phyloP scores from a whole-genome alignment of 116 monocot genomes.

The Posidonia oceanica region DNA sequence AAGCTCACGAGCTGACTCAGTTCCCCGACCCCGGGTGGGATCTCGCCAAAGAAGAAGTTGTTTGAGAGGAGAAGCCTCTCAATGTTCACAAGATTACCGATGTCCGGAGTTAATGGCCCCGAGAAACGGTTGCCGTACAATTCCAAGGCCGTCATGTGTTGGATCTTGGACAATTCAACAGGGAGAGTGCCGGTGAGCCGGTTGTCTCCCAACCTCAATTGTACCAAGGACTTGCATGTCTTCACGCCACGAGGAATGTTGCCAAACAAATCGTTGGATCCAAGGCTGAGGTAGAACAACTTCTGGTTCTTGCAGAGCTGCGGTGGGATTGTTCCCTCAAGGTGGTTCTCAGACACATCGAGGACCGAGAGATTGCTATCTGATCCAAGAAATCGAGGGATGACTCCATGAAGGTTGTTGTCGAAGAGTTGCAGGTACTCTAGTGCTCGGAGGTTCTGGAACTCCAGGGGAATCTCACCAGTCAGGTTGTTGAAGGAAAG shows the following conservation, averaged over 20 bases:
- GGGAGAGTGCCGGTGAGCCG: conserved; percentile 67
- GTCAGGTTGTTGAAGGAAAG: conserved; percentile 65
- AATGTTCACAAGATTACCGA: conserved; percentile 54
- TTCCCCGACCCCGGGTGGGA: conserved; percentile 37
- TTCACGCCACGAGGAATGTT: conserved; percentile 63
- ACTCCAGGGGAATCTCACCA: conserved; percentile 45
- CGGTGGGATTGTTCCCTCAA: conserved; percentile 41
- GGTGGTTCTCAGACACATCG: conserved; percentile 61
- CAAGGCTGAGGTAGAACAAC: conserved; percentile 55
- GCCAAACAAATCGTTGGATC: conserved; percentile 45
- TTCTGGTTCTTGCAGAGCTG: conserved; percentile 50
- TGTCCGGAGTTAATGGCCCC: conserved; percentile 59
- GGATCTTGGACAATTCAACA: conserved; percentile 39
- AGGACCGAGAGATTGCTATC: conserved; percentile 53
- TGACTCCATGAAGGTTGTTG: conserved; percentile 47
- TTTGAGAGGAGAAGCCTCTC: conserved; percentile 62
- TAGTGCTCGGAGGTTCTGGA: conserved; percentile 44
- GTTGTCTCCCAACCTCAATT: conserved; percentile 54
- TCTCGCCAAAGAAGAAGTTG: conserved; percentile 51
- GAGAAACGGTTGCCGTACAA: conserved; percentile 60
- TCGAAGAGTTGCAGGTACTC: conserved; percentile 56
- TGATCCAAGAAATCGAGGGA: conserved; percentile 57
- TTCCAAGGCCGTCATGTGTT: conserved; percentile 51
- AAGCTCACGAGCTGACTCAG: conserved; percentile 44
- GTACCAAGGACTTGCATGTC: conserved; percentile 48